Evolutionary conservation across 2,329 filamentous ascomycete species (phyloP), one percentile per base, ranked within the genome.

Genomic region (Colletotrichum musicola): DNA sequence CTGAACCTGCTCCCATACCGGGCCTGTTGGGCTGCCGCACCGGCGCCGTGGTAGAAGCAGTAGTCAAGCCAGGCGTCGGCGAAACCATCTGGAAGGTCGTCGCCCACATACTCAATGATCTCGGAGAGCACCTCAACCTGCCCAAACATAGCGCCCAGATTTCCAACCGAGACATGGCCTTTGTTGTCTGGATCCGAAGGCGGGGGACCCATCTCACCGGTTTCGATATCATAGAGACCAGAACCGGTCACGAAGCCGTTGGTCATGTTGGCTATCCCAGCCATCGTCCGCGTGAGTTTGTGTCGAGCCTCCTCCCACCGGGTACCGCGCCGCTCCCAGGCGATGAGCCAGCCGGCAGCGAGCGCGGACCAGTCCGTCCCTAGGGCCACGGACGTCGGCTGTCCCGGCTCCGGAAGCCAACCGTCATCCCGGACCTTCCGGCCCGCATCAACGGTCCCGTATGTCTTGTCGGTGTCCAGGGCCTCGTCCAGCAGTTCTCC

Each of bases 351-450:
- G 0, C 82, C 83, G 4, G 83, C 83, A 0, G 88, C 87, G 2
- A 90, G 77, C 0, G 85, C 85, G 0, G 83, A 82, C 85, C 86
- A 90, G 72, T 90, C 88, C 0, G 87, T 88, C 2, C 88, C 88
- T 4, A 90, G 79, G 54, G 84, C 82, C 13, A 89, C 82, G 46
- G 84, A 82, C 0, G 85, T 75, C 1, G 0, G 80, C 12, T 74
- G 80, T 4, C 75, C 79, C 4, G 79, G 84, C 42, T 70, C 70
- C 79, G 3, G 85, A 85, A 0, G 79, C 78, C 74, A 84, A 6
- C 82, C 81, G 55, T 88, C 84, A 14, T 78, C 83, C 14, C 87
- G 85, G 0, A 90, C 87, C 76, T 90, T 90, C 55, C 88, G 81
- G 20, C 85, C 79, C 1, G 87, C 84, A 64, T 90, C 88, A 1